phyloP scores from a whole-genome alignment of 2,329 filamentous ascomycete species.

The Teratosphaeria destructans region DNA sequence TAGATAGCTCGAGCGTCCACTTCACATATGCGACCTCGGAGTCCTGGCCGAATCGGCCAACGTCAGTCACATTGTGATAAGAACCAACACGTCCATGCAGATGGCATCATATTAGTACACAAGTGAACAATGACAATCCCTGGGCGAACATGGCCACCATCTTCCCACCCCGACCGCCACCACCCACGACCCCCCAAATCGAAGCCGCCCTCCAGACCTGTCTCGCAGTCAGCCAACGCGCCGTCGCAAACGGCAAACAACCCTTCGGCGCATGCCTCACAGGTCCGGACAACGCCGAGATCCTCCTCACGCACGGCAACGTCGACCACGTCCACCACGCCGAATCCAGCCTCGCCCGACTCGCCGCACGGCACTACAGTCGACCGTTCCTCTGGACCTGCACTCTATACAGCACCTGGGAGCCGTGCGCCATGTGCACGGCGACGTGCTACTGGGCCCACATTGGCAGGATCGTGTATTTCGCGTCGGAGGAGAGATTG shows the following conservation, averaged over 20 bases:
- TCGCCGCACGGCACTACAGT: conserved; percentile 39
- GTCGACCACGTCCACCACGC: conserved; percentile 45
- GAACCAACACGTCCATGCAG: neutral
- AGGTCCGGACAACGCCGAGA: conserved; percentile 40
- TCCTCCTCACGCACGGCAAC: conserved; percentile 40
- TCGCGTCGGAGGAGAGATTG: conserved; percentile 39
- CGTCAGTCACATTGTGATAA: neutral
- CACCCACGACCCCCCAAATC: conserved; percentile 31
- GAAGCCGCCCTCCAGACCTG: conserved; percentile 29
- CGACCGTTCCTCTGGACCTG: conserved; percentile 40
- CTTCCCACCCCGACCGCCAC: conserved; percentile 26
- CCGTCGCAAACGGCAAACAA: conserved; percentile 36
- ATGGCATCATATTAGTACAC: neutral
- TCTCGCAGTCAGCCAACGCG: conserved; percentile 35
- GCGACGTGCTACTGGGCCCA: conserved; percentile 43
- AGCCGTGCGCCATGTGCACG: conserved; percentile 46
- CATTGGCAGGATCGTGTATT: conserved; percentile 43
- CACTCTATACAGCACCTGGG: conserved; percentile 45
- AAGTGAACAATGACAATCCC: neutral
- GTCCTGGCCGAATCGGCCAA: neutral
- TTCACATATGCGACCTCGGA: neutral
- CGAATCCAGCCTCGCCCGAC: conserved; percentile 40
- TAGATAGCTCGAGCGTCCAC: neutral
- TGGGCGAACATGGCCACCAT: neutral
- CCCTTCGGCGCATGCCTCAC: conserved; percentile 42